Conservation (phyloP, 139 green algal species). For the Micromonas commoda region DNA sequence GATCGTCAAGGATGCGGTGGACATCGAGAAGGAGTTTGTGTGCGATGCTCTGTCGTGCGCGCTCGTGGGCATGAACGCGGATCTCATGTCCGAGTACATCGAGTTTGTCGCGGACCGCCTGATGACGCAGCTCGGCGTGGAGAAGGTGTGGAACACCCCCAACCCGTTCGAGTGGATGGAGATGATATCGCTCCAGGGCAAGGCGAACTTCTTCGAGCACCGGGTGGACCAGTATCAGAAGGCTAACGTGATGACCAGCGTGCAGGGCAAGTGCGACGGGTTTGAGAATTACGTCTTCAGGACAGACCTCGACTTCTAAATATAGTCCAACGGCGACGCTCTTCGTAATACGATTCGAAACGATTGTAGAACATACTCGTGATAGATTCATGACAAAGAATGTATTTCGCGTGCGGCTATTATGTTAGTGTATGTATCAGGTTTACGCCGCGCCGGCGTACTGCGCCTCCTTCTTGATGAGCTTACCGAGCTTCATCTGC, state of each 20-base stretch:
- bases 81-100: constrained; percentile 89
- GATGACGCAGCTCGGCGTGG: constrained; percentile 71
- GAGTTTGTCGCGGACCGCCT: constrained; percentile 95
- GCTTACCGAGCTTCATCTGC: constrained; percentile 8
- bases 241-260: constrained; percentile 66
- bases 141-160: constrained; percentile 60
- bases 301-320: constrained; percentile 16
- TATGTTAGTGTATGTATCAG: no score
- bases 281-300: neutral
- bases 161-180: constrained; percentile 99
- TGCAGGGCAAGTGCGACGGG: neutral
- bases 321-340: no score
- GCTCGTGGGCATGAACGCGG: constrained; percentile 79
- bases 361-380: no score
- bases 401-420: no score
- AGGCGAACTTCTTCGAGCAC: constrained; percentile 98
- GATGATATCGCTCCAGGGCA: constrained; percentile 73
- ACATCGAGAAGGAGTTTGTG: constrained; percentile 93
- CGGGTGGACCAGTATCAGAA: constrained; percentile 90
- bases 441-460: neutral
- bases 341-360: no score
- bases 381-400: no score
- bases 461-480: constrained; percentile 11
- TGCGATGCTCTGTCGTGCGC: constrained; percentile 64
- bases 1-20: constrained; percentile 85